Percentiles rank a stretch among this genome's conserved stretches.
phyloP scores from a whole-genome alignment of 2,329 filamentous ascomycete genomes.

The Colletotrichum paranaense region DNA sequence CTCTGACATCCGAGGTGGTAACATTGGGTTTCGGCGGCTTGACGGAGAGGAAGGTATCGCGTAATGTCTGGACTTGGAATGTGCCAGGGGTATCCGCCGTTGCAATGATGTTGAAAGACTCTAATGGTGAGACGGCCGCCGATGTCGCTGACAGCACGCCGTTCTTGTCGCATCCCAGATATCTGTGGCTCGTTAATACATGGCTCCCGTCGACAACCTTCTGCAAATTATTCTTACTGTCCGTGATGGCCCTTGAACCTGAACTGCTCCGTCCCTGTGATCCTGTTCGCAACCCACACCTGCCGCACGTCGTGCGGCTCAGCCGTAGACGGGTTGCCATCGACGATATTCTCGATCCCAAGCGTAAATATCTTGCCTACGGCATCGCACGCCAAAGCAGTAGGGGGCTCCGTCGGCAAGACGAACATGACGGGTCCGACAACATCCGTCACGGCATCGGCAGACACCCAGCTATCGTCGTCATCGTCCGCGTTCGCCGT shows the following conservation, averaged over 20 bases:
- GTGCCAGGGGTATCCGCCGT: slow-evolving; percentile 74
- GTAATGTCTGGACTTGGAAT: slow-evolving; percentile 80
- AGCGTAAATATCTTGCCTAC: slow-evolving; percentile 88
- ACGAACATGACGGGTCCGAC: slow-evolving; percentile 86
- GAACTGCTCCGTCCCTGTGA: slow-evolving; percentile 83
- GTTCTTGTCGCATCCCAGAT: slow-evolving; percentile 86
- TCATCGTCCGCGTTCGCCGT: slow-evolving; percentile 55
- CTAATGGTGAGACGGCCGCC: slow-evolving; percentile 85
- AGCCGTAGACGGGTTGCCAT: slow-evolving; percentile 82
- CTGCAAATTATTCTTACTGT: slow-evolving; percentile 62
- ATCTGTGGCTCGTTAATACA: slow-evolving; percentile 60
- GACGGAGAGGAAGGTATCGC: slow-evolving; percentile 76
- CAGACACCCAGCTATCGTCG: slow-evolving; percentile 93
- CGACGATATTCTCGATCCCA: slow-evolving; percentile 87
- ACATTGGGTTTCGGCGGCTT: slow-evolving; percentile 63
- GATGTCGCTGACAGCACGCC: slow-evolving; percentile 81
- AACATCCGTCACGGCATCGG: slow-evolving; percentile 79
- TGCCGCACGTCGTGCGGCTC: slow-evolving; percentile 97
- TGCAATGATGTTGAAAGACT: slow-evolving; percentile 79
- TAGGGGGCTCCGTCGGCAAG: slow-evolving; percentile 78
- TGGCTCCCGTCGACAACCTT: not conserved
- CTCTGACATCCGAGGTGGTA: slow-evolving; percentile 74
- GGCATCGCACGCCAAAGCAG: slow-evolving; percentile 86
- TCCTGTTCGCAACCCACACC: slow-evolving; percentile 90
- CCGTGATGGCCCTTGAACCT: slow-evolving; percentile 93